These are phyloP conservation scores for Neltuma alba DNA, from an alignment of 306 rosid species.

Conservation along the genomic window DNA sequence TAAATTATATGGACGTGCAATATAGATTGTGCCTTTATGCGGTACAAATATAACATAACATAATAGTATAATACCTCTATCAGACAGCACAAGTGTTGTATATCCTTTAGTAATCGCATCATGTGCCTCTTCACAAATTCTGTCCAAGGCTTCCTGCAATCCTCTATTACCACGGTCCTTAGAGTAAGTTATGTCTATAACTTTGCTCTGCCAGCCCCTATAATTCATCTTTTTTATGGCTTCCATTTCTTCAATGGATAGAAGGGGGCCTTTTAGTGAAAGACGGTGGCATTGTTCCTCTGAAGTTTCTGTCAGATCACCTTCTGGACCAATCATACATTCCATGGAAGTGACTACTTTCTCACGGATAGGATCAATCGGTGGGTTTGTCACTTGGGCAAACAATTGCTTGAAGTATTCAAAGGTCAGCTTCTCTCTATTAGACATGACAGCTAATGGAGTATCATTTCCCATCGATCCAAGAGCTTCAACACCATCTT, in stretches of 20 bases:
- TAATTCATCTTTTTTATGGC: slow-evolving; percentile 85
- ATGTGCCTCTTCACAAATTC: slow-evolving; percentile 82
- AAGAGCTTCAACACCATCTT: slow-evolving; percentile 93
- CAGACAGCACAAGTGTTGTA: slow-evolving; percentile 87
- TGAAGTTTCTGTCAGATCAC: slow-evolving; percentile 88
- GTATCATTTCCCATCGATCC: slow-evolving; percentile 99
- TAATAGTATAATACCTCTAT: slow-evolving; percentile 75
- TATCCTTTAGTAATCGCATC: slow-evolving; percentile 85
- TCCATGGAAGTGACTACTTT: slow-evolving; percentile 94
- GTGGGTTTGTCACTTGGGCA: slow-evolving; percentile 99
- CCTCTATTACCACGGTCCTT: slow-evolving; percentile 77
- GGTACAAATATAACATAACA: slow-evolving; percentile 16
- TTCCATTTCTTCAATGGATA: slow-evolving; percentile 77
- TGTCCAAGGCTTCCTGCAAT: slow-evolving; percentile 83
- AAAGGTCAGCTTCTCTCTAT: slow-evolving; percentile 84
- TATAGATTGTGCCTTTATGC: slow-evolving; percentile 19
- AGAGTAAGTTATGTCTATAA: slow-evolving; percentile 86
- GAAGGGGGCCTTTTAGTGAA: slow-evolving; percentile 85
- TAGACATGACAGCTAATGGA: slow-evolving; percentile 95
- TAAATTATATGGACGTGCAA: slow-evolving; percentile 15
- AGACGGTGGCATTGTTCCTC: slow-evolving; percentile 95
- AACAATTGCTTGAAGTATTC: slow-evolving; percentile 99
- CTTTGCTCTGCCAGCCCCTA: slow-evolving; percentile 92
- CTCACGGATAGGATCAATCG: slow-evolving; percentile 97
- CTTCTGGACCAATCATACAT: slow-evolving; percentile 99